Conservation (phyloP, 1,284 basidiomycete species). For the Fomes fomentarius region DNA sequence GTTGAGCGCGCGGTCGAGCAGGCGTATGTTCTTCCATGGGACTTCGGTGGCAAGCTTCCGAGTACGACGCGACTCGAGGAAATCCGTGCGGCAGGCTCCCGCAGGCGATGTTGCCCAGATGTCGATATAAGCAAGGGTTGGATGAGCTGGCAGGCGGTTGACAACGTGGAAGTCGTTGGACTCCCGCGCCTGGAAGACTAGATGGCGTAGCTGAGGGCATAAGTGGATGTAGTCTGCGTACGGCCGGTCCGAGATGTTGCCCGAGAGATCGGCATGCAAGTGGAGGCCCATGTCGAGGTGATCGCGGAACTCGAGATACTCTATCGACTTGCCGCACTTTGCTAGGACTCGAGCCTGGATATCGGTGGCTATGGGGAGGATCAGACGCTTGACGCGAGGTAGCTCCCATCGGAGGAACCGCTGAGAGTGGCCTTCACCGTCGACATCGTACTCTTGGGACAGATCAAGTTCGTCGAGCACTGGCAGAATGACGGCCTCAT, state of each 20-base stretch:
- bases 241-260: too few species aligned
- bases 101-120: slow-evolving; percentile 14
- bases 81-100: not conserved
- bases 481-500: slow-evolving; percentile 2
- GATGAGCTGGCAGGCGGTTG: slow-evolving; percentile 9
- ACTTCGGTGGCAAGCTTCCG: slow-evolving; percentile 4
- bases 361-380: slow-evolving; percentile 12
- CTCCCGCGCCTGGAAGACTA: slow-evolving; percentile 10
- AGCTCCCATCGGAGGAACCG: slow-evolving; percentile 13
- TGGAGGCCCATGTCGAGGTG: slow-evolving; percentile 11
- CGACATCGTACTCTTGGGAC: slow-evolving; percentile 13
- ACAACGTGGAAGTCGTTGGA: not conserved
- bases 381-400: slow-evolving; percentile 10
- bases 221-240: slow-evolving; percentile 9
- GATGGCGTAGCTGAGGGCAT: slow-evolving; percentile 12
- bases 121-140: slow-evolving; percentile 15
- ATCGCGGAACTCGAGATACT: slow-evolving; percentile 19
- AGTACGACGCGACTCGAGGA: not conserved
- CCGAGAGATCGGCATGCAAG: not conserved
- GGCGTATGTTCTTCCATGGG: slow-evolving; percentile 18
- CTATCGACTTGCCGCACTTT: slow-evolving; percentile 2
- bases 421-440: not conserved
- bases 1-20: slow-evolving; percentile 15
- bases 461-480: slow-evolving; percentile 13
- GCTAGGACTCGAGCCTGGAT: slow-evolving; percentile 9